Conservation (phyloP, 2,329 filamentous ascomycete species). For the Arthrinium puccinioides region DNA sequence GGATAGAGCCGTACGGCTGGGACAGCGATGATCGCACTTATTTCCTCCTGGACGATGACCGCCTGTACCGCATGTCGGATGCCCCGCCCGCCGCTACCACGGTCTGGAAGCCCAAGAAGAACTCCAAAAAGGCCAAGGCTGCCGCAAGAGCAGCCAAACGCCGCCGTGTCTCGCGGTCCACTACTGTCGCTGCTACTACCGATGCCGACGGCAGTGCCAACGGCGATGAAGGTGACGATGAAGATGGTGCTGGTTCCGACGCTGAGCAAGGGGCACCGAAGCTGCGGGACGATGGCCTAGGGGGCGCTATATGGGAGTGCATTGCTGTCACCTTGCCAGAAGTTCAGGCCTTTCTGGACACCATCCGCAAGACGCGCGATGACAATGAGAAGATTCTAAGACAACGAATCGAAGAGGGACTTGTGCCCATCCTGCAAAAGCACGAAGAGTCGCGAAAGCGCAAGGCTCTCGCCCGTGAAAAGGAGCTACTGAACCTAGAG, state of each 20-base stretch:
- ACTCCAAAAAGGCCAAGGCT: constrained; percentile 57
- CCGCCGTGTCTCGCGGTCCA: constrained; percentile 45
- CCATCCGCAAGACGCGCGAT: constrained; percentile 70
- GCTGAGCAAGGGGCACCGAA: constrained; percentile 19
- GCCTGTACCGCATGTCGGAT: constrained; percentile 84
- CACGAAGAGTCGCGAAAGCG: constrained; percentile 67
- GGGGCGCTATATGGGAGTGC: constrained; percentile 83
- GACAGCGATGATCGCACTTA: constrained; percentile 82
- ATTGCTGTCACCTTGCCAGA: constrained; percentile 76
- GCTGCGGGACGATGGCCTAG: constrained; percentile 55
- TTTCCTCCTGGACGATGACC: constrained; percentile 87
- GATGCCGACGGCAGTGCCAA: constrained; percentile 30
- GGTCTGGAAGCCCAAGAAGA: constrained; percentile 53
- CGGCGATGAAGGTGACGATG: constrained; percentile 28
- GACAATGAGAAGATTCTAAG: constrained; percentile 76
- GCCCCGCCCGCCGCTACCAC: constrained; percentile 51
- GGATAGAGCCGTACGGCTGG: constrained; percentile 81
- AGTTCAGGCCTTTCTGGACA: constrained; percentile 62
- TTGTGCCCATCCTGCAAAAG: constrained; percentile 78
- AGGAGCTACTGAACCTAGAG: constrained; percentile 72
- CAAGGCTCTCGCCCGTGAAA: constrained; percentile 61
- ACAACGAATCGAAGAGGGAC: constrained; percentile 64
- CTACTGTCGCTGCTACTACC: constrained; percentile 33
- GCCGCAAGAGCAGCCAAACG: constrained; percentile 65
- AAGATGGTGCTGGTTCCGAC: constrained; percentile 24